These are phyloP conservation scores for Erythrophleum ivorense DNA, from an alignment of 331 rosid species.

Conservation along the genomic window DNA sequence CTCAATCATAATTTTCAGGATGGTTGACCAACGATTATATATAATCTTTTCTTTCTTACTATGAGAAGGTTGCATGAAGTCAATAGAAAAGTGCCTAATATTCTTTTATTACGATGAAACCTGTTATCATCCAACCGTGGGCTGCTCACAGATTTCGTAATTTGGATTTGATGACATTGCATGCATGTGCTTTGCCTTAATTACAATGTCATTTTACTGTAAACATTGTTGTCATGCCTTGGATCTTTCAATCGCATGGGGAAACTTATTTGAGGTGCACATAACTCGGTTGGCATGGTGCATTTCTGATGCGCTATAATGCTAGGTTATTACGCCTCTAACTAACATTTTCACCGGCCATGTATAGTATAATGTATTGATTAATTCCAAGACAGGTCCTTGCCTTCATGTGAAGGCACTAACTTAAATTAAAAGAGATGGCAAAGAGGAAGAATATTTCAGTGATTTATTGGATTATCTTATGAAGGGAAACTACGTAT, in stretches of 20 bases:
- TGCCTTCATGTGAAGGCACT: constrained; percentile 17
- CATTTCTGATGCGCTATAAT: background rate
- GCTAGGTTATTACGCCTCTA: background rate
- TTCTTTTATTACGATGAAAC: constrained; percentile 21
- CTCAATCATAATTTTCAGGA: constrained; percentile 21
- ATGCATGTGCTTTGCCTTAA: constrained; percentile 29
- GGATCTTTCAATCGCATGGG: constrained; percentile 1
- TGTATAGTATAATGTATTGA: background rate
- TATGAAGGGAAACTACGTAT: background rate
- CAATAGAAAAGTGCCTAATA: constrained; percentile 30
- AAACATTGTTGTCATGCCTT: constrained; percentile 23
- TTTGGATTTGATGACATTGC: constrained; percentile 9
- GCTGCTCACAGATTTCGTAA: constrained; percentile 25
- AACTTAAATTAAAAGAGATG: background rate
- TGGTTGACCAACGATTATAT: constrained; percentile 29
- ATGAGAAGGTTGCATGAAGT: constrained; percentile 17
- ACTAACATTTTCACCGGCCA: background rate
- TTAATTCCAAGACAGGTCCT: constrained; percentile 2
- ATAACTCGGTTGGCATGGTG: background rate
- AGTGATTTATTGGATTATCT: background rate
- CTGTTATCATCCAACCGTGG: constrained; percentile 23
- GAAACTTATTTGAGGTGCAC: constrained; percentile 2
- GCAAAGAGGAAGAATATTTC: background rate
- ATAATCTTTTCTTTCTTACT: background rate
- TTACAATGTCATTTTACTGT: constrained; percentile 14